Conservation (phyloP, 2,329 filamentous ascomycete species). For the Microcyclospora tardicrescens region DNA sequence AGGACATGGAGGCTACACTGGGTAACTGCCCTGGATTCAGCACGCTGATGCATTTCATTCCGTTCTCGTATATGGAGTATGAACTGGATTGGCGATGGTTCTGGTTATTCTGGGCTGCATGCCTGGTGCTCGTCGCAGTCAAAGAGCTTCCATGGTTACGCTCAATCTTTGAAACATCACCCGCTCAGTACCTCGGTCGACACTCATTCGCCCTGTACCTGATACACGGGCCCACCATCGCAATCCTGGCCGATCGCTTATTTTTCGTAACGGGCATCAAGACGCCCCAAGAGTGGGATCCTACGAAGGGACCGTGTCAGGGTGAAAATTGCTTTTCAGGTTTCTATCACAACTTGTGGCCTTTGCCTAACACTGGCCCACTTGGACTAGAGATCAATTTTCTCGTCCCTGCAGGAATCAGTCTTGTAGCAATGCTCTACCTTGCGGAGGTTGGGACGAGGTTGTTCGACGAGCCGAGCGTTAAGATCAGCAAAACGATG, state of each 20-base stretch:
- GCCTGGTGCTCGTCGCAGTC: constrained; percentile 9
- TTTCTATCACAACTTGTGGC: constrained; percentile 9
- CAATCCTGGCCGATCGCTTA: constrained; percentile 39
- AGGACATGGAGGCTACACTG: constrained; percentile 7
- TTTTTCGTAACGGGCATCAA: constrained; percentile 16
- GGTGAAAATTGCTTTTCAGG: too few species aligned
- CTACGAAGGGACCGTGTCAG: constrained; percentile 1
- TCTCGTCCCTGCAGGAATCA: constrained; percentile 11
- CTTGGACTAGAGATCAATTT: constrained; percentile 15
- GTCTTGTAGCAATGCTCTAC: constrained; percentile 15
- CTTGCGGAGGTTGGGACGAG: constrained; percentile 15
- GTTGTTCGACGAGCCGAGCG: constrained; percentile 11
- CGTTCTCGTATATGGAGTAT: constrained; percentile 10
- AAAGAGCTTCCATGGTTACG: constrained; percentile 14
- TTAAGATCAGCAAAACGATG: too few species aligned
- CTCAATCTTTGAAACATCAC: constrained; percentile 12
- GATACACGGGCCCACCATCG: constrained; percentile 49
- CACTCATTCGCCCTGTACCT: constrained; percentile 52
- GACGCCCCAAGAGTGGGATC: constrained; percentile 7
- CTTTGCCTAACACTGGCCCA: constrained; percentile 12
- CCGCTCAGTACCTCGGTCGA: constrained; percentile 38
- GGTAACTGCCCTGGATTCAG: constrained; percentile 13
- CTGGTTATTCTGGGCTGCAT: constrained; percentile 46
- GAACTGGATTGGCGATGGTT: constrained; percentile 16
- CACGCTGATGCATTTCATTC: constrained; percentile 11